Base-by-base conservation (phyloP, 2,329 filamentous ascomycete species). In the Neofusicoccum sp. region DNA sequence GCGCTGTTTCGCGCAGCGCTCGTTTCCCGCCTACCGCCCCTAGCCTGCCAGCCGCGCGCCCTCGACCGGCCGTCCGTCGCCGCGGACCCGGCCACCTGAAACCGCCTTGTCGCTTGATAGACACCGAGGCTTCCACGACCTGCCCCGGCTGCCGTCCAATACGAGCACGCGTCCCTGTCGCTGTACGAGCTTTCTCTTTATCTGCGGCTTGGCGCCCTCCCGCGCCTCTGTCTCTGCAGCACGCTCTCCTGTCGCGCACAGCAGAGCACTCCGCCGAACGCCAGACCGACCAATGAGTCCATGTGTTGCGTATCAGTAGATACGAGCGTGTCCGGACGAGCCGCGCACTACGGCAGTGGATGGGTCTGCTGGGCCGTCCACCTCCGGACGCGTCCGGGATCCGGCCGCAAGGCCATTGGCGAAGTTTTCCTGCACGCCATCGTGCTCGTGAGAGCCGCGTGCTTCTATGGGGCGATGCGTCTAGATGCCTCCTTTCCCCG, bases 301-400 rank as follows among this genome's bases (percentile, higher is more conserved):
- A 33, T n/a, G 24, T 56, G 36, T 9, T 24, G 28, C 38, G 26
- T 56, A 56, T 56, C 51, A 33, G 38, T 41, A 30, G 51, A 56
- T 56, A 56, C 51, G 51, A 56, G 51, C 38, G 4, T n/a, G 36
- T 56, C 51, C 51, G 51, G 51, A 31, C 51, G 26, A 43, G 26
- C 51, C 51, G 51, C 51, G 36, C 38, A 43, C 51, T 43, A 56
- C 51, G 36, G 36, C 24, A 43, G 38, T 43, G 24, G 51, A 33
- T n/a, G 51, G 38, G 51, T 56, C 51, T 43, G 14, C 36, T 41
- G 20, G 20, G 14, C 47, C 11, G 3, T 9, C 45, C 7, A 12
- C 20, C 31, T 41, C 36, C 36, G 36, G 26, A 28, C 16, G 12
- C 11, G 41, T 16, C 38, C 51, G 51, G 28, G 36, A 28, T 33